Percentiles rank a stretch among this genome's conserved stretches.
phyloP scores from a whole-genome alignment of 176 grass and related monocot genomes.

The Oryza meridionalis region DNA sequence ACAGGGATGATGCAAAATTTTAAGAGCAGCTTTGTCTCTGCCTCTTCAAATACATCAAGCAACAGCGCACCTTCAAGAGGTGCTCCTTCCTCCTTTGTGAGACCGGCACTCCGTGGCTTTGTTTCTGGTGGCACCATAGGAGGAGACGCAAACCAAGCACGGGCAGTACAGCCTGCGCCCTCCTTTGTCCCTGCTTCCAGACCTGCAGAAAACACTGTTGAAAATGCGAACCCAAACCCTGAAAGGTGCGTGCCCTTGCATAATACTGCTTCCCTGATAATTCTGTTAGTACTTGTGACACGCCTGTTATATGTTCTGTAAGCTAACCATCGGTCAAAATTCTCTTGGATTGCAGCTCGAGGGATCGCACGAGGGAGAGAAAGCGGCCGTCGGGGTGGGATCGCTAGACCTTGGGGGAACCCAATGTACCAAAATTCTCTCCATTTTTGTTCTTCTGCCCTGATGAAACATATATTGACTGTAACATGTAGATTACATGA shows the following conservation, averaged over 20 bases:
- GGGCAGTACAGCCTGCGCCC: slow-evolving; percentile 22
- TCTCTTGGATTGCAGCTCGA: slow-evolving; percentile 65
- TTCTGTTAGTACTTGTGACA: background rate
- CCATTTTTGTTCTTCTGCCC: slow-evolving; percentile 4
- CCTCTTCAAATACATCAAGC: slow-evolving; percentile 54
- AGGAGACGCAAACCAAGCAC: slow-evolving; percentile 45
- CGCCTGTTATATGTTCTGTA: background rate
- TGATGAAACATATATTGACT: slow-evolving; percentile 35
- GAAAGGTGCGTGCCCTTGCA: slow-evolving; percentile 47
- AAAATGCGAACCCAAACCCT: slow-evolving; percentile 56
- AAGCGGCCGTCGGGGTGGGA: slow-evolving; percentile 91
- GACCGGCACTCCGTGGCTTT: slow-evolving; percentile 79
- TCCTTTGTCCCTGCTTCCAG: slow-evolving; percentile 50
- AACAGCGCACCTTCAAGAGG: slow-evolving; percentile 33
- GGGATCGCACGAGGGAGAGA: slow-evolving; percentile 72
- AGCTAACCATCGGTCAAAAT: slow-evolving; percentile 24
- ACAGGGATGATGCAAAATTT: slow-evolving; percentile 89
- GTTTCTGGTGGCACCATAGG: slow-evolving; percentile 89
- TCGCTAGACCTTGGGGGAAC: slow-evolving; percentile 45
- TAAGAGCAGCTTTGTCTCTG: slow-evolving; percentile 88
- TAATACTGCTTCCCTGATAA: background rate
- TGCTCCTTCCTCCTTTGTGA: slow-evolving; percentile 36
- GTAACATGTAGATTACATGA: slow-evolving; percentile 50
- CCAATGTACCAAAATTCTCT: slow-evolving; percentile 8
- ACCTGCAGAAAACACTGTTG: slow-evolving; percentile 45